Conservation (phyloP, 2,329 filamentous ascomycete genomes). For the Botrytis porri region DNA sequence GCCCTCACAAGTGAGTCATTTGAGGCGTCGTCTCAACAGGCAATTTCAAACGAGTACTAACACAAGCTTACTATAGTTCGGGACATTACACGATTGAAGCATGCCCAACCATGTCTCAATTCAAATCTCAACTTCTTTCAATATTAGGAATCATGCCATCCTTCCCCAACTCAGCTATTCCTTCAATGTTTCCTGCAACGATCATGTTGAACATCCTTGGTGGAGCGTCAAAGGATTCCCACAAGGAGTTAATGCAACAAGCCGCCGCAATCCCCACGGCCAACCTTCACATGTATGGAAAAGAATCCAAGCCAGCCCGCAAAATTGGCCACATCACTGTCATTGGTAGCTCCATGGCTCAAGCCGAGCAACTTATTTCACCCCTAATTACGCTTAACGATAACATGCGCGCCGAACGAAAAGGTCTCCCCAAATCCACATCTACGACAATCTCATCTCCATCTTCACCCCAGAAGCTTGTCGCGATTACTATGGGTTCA, state of each 20-base stretch:
- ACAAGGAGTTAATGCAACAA: slow-evolving; percentile 51
- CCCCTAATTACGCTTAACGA: slow-evolving; percentile 67
- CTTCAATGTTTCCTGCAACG: slow-evolving; percentile 41
- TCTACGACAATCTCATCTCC: slow-evolving; percentile 38
- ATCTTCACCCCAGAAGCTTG: slow-evolving; percentile 48
- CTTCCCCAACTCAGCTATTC: slow-evolving; percentile 38
- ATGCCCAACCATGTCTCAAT: slow-evolving; percentile 82
- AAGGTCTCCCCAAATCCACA: slow-evolving; percentile 40
- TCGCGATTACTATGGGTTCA: slow-evolving; percentile 83
- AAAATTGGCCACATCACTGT: slow-evolving; percentile 96
- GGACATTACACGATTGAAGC: slow-evolving; percentile 96
- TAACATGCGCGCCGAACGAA: slow-evolving; percentile 54
- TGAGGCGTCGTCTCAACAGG: not conserved
- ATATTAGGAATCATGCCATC: slow-evolving; percentile 60
- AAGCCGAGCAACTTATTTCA: slow-evolving; percentile 65
- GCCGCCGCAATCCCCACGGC: slow-evolving; percentile 58
- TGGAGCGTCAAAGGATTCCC: slow-evolving; percentile 62
- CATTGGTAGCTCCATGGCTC: slow-evolving; percentile 62
- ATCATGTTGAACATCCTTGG: slow-evolving; percentile 84
- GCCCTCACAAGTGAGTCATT: slow-evolving; percentile 28
- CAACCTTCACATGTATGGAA: slow-evolving; percentile 85
- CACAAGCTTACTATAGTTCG: slow-evolving; percentile 63
- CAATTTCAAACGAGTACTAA: slow-evolving; percentile 28
- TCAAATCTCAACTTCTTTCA: slow-evolving; percentile 75
- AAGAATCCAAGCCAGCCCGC: slow-evolving; percentile 78